These are phyloP conservation scores for Pythium monospermum DNA, from an alignment of 352 stramenopile genomes.

Conservation along the genomic window DNA sequence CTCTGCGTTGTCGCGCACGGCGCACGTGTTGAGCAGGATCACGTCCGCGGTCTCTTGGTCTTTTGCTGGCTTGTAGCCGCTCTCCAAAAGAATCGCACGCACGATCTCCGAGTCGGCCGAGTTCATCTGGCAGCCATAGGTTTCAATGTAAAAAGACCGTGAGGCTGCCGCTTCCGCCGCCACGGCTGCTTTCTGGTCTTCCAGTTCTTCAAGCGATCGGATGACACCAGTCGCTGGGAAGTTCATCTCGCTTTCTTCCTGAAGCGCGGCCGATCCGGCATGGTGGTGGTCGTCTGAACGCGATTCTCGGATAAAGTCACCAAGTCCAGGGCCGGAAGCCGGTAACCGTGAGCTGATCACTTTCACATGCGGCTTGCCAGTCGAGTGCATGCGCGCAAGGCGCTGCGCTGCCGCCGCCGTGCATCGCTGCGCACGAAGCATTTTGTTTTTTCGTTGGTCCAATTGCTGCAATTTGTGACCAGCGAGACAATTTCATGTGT, in stretches of 20 bases:
- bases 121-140: constrained; percentile 99
- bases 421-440: constrained; percentile 17
- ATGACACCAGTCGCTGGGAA: constrained; percentile 41
- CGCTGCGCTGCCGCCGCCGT: constrained; percentile 6
- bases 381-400: constrained; percentile 27
- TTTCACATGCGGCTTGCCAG: constrained; percentile 25
- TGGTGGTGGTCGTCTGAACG: constrained; percentile 28
- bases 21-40: constrained; percentile 98
- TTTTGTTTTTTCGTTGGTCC: constrained; percentile 18
- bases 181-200: constrained; percentile 24
- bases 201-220: constrained; percentile 52
- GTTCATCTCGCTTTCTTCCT: constrained; percentile 72
- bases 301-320: constrained; percentile 67
- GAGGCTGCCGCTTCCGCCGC: constrained; percentile 1
- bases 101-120: constrained; percentile 98
- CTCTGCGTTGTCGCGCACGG: constrained; percentile 99
- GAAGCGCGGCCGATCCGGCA: constrained; percentile 16
- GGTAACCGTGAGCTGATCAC: constrained; percentile 40
- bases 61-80: constrained; percentile 51
- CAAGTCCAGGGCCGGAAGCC: constrained; percentile 40
- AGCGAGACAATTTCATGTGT: not conserved
- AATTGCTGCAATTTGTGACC: not conserved
- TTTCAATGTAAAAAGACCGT: constrained; percentile 87
- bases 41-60: constrained; percentile 87
- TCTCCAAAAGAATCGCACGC: constrained; percentile 87